These are phyloP conservation scores for Trifolium subterraneum DNA, from an alignment of 306 rosid genomes.

Conservation along the genomic window DNA sequence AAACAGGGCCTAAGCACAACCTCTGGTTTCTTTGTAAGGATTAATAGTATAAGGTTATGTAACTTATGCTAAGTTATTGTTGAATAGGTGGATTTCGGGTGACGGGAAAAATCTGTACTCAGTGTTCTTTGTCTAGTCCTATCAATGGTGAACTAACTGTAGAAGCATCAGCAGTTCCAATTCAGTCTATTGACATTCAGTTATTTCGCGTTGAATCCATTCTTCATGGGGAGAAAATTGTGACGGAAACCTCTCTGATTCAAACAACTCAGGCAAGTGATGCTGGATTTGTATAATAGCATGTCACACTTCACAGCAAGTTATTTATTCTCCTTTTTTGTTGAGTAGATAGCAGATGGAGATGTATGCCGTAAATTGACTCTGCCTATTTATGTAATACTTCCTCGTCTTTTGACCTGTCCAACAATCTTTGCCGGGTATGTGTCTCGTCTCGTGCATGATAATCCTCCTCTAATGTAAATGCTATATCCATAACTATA, in stretches of 20 bases:
- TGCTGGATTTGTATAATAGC: constrained; percentile 22
- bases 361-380: constrained; percentile 68
- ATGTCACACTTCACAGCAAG: constrained; percentile 16
- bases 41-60: constrained; percentile 20
- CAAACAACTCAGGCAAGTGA: constrained; percentile 85
- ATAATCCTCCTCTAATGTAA: background rate
- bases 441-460: constrained; percentile 33
- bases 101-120: constrained; percentile 83
- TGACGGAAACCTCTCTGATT: constrained; percentile 76
- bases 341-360: constrained; percentile 85
- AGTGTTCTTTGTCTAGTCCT: constrained; percentile 74
- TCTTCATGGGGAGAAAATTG: constrained; percentile 86
- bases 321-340: constrained; percentile 25
- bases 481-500: constrained; percentile 1
- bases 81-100: constrained; percentile 86
- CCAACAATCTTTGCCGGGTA: constrained; percentile 91
- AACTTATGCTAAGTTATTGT: constrained; percentile 41
- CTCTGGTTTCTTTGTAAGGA: constrained; percentile 21
- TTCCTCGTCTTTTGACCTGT: constrained; percentile 92
- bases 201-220: constrained; percentile 85
- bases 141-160: constrained; percentile 81
- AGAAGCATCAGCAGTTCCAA: constrained; percentile 88
- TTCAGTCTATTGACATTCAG: constrained; percentile 76
- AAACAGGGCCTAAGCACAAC: background rate
- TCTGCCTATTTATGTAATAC: constrained; percentile 74